phyloP scores from a whole-genome alignment of 805 yeast genomes.

The Peterozyma toletana region DNA sequence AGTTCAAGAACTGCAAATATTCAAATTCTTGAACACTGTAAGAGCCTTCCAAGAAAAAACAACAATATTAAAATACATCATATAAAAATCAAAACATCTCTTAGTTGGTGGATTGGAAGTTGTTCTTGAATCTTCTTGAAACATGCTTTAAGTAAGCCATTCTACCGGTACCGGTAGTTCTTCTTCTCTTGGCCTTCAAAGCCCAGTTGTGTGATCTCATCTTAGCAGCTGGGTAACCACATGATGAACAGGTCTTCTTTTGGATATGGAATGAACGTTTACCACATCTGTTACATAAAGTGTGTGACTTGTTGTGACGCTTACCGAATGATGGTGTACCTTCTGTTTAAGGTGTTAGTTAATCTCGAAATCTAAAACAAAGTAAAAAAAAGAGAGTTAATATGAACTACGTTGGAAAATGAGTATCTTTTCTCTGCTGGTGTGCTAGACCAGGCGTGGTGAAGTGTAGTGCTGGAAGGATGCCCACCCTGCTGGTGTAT shows the following conservation, averaged over 20 bases:
- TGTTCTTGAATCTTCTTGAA: slow-evolving; percentile 97
- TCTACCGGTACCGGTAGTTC: slow-evolving; percentile 99
- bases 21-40: too few relatives aligned
- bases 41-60: background rate
- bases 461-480: too few relatives aligned
- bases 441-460: too few relatives aligned
- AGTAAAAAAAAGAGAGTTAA: too few relatives aligned
- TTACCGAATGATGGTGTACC: slow-evolving; percentile 99
- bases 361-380: too few relatives aligned
- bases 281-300: slow-evolving; percentile 99
- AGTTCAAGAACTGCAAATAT: too few relatives aligned
- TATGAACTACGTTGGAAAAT: too few relatives aligned
- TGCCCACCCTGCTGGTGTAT: too few relatives aligned
- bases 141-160: slow-evolving; percentile 96
- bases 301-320: slow-evolving; percentile 99
- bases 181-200: slow-evolving; percentile 98
- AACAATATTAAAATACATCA: background rate
- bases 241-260: slow-evolving; percentile 97
- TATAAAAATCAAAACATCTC: background rate
- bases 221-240: slow-evolving; percentile 99
- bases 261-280: slow-evolving; percentile 98
- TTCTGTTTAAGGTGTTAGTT: slow-evolving; percentile 47
- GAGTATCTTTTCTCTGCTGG: too few relatives aligned
- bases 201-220: slow-evolving; percentile 99
- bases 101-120: slow-evolving; percentile 67